These are phyloP conservation scores for Nasturtium officinale DNA, from an alignment of 345 rosid genomes.

Conservation along the genomic window DNA sequence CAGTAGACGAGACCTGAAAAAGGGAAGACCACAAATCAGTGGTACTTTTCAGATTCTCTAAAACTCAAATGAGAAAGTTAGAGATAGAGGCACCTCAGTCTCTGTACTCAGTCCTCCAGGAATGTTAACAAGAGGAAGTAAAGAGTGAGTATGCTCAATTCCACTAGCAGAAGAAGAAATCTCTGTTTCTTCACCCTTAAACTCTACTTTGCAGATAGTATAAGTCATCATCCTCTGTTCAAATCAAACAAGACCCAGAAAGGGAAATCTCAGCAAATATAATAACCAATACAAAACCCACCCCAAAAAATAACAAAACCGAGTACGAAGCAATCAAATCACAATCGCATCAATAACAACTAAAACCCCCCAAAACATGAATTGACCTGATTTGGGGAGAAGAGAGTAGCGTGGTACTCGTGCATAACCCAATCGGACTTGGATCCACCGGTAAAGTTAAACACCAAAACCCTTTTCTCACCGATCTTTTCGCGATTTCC, in stretches of 20 bases:
- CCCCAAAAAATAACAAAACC: too few relatives aligned
- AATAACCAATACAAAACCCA: too few relatives aligned
- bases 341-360: not conserved
- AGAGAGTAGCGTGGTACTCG: slow-evolving; percentile 30
- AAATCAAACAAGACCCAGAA: not conserved
- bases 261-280: too few relatives aligned
- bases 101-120: not conserved
- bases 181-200: slow-evolving; percentile 23
- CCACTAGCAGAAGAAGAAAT: not conserved
- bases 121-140: not conserved
- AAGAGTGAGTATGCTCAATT: slow-evolving; percentile 7
- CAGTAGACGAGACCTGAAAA: not conserved
- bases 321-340: slow-evolving; percentile 7
- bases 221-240: slow-evolving; percentile 31
- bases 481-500: slow-evolving; percentile 38
- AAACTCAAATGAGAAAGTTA: not conserved
- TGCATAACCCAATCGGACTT: slow-evolving; percentile 44
- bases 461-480: slow-evolving; percentile 51
- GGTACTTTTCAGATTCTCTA: not conserved
- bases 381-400: slow-evolving; percentile 2
- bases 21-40: not conserved
- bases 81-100: not conserved
- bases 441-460: slow-evolving; percentile 15
- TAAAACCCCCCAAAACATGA: not conserved
- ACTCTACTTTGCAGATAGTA: slow-evolving; percentile 45